Evolutionary conservation across 331 rosid genomes (phyloP).

Genomic region (Quercus phellos): DNA sequence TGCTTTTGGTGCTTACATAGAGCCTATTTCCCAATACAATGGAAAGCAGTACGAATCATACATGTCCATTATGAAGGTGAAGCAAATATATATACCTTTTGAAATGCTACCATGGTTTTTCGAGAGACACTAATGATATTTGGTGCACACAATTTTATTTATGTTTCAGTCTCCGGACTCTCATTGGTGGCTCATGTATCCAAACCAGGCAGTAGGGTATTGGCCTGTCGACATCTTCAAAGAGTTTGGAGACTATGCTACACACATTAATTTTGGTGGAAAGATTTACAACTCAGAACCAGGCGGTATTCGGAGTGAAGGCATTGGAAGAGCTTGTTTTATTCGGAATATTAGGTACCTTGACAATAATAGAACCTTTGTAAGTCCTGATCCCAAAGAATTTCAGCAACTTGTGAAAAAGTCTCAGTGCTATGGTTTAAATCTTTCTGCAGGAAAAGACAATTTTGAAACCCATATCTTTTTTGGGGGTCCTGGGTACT

Average conservation of each 20-base stretch:
- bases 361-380: background rate
- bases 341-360: conserved; percentile 2
- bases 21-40: too few relatives aligned
- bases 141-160: background rate
- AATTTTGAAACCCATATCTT: background rate
- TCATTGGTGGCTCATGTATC: conserved; percentile 18
- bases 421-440: too few relatives aligned
- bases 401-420: too few relatives aligned
- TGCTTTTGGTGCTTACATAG: background rate
- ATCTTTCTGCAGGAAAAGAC: background rate
- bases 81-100: too few relatives aligned
- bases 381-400: background rate
- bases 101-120: too few relatives aligned
- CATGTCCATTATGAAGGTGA: too few relatives aligned
- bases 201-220: conserved; percentile 13
- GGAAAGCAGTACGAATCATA: too few relatives aligned
- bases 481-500: conserved; percentile 15
- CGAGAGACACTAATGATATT: too few relatives aligned
- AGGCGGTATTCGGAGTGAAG: conserved; percentile 9
- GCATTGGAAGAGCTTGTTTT: conserved; percentile 13
- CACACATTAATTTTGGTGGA: conserved; percentile 1
- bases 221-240: conserved; percentile 17
- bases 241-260: background rate
- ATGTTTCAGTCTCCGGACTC: background rate
- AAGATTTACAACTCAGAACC: background rate